Conservation (phyloP, 2,329 filamentous ascomycete genomes). For the Didymella pinodella region DNA sequence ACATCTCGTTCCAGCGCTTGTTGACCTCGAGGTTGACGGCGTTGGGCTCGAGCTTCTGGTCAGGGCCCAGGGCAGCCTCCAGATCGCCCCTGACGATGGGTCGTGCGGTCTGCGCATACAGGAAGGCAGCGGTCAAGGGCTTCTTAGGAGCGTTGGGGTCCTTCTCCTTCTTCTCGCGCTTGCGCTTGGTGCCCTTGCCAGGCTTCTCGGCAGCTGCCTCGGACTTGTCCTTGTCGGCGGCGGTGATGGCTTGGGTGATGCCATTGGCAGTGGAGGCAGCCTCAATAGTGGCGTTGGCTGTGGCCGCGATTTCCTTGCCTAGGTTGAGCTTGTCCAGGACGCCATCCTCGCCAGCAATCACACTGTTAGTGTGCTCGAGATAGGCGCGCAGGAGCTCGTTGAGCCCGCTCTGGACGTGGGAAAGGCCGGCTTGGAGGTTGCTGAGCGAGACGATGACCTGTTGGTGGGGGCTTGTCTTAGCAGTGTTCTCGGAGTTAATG, state of each 20-base stretch:
- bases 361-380: slow-evolving; percentile 84
- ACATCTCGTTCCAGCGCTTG: slow-evolving; percentile 83
- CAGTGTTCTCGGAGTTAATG: slow-evolving; percentile 1
- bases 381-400: slow-evolving; percentile 83
- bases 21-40: slow-evolving; percentile 89
- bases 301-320: slow-evolving; percentile 52
- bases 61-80: slow-evolving; percentile 60
- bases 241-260: slow-evolving; percentile 31
- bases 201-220: slow-evolving; percentile 28
- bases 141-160: slow-evolving; percentile 96
- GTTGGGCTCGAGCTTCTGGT: slow-evolving; percentile 77
- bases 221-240: slow-evolving; percentile 22
- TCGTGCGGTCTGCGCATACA: slow-evolving; percentile 90
- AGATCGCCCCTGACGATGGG: slow-evolving; percentile 78
- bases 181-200: slow-evolving; percentile 67
- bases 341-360: slow-evolving; percentile 61
- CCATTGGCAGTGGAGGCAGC: slow-evolving; percentile 36
- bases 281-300: slow-evolving; percentile 41
- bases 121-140: slow-evolving; percentile 91
- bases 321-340: slow-evolving; percentile 53
- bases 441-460: slow-evolving; percentile 81
- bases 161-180: slow-evolving; percentile 77
- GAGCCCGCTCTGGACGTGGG: slow-evolving; percentile 63
- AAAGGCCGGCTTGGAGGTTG: slow-evolving; percentile 70
- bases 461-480: slow-evolving; percentile 20